These are phyloP conservation scores for Venturia pyrina DNA, from an alignment of 2,329 filamentous ascomycete species.

Conservation along the genomic window DNA sequence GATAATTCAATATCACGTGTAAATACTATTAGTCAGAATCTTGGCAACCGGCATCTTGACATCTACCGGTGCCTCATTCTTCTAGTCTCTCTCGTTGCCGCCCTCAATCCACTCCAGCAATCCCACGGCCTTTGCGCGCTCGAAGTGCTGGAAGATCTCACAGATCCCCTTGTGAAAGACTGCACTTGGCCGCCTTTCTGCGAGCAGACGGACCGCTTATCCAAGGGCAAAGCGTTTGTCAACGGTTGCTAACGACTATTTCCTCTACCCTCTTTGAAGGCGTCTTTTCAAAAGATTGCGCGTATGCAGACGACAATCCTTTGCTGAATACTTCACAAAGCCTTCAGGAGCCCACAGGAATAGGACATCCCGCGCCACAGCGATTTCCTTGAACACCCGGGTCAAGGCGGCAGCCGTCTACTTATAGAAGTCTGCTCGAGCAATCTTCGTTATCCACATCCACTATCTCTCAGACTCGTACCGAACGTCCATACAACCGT, in stretches of 20 bases:
- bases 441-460: background rate
- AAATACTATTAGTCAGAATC: background rate
- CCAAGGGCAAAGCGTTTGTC: background rate
- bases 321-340: conserved; percentile 18
- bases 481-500: background rate
- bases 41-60: background rate
- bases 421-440: background rate
- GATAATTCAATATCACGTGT: background rate
- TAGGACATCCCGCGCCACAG: background rate
- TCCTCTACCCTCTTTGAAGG: background rate
- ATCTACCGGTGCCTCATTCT: background rate
- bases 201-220: conserved; percentile 6
- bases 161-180: background rate
- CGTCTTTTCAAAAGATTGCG: background rate
- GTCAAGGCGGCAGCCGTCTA: background rate
- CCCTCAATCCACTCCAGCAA: background rate
- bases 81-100: background rate
- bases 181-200: conserved; percentile 1
- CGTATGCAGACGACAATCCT: background rate
- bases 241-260: background rate
- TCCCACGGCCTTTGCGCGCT: conserved; percentile 7
- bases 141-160: conserved; percentile 4
- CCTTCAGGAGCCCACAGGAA: conserved; percentile 21
- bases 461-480: background rate
- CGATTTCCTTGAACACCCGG: background rate